Evolutionary conservation across 345 rosid genomes (phyloP).

Genomic region (Abelmoschus esculentus): DNA sequence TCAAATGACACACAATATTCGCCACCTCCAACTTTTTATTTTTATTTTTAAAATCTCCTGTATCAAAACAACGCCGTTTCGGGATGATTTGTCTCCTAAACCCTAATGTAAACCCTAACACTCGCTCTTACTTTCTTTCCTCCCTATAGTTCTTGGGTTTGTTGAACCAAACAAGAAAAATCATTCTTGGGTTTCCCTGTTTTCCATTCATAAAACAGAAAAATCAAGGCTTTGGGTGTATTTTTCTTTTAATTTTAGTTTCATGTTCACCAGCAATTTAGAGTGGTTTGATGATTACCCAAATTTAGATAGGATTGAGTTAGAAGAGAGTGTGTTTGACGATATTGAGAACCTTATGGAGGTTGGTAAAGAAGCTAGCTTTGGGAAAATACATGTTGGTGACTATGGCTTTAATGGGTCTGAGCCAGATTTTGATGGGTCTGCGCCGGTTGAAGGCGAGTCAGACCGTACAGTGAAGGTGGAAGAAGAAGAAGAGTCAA

Average conservation of each 20-base stretch:
- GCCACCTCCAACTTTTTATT: too few species aligned
- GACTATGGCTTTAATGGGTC: slow-evolving; percentile 9
- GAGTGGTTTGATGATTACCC: slow-evolving; percentile 42
- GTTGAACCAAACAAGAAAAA: too few species aligned
- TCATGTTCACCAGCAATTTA: not conserved
- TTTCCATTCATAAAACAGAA: not conserved
- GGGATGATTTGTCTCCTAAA: not conserved
- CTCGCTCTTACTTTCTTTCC: not conserved
- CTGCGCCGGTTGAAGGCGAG: slow-evolving; percentile 20
- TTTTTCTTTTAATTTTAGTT: not conserved
- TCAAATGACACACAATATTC: too few species aligned
- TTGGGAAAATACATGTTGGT: slow-evolving; percentile 10
- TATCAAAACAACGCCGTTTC: not conserved
- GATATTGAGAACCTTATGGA: slow-evolving; percentile 24
- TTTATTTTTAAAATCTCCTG: not conserved
- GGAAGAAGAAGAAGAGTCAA: slow-evolving; percentile 24
- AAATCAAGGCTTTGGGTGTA: not conserved
- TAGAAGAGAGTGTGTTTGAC: slow-evolving; percentile 33
- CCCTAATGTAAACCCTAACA: not conserved
- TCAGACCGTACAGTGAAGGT: slow-evolving; percentile 21
- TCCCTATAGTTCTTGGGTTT: not conserved
- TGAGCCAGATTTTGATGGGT: slow-evolving; percentile 14
- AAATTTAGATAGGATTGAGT: slow-evolving; percentile 14
- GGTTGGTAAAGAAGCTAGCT: slow-evolving; percentile 21
- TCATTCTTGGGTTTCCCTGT: not conserved